These are phyloP conservation scores for Leccinum rimulosum DNA, from an alignment of 768 basidiomycete species.

Conservation along the genomic window DNA sequence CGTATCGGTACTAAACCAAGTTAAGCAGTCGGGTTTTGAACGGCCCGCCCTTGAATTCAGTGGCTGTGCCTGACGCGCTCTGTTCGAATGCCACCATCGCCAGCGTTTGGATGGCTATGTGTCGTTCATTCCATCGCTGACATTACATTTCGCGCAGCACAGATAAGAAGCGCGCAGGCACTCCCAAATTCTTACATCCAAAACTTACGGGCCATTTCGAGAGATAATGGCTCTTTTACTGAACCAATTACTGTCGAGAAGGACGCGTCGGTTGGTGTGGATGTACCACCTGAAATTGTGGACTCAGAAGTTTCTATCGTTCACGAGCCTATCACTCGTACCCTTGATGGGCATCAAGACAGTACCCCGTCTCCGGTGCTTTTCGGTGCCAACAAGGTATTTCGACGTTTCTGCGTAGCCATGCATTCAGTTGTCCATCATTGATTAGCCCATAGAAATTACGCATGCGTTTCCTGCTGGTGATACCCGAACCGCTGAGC, in stretches of 20 bases:
- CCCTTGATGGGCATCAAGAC: background rate
- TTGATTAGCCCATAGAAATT: constrained; percentile 8
- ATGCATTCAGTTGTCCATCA: background rate
- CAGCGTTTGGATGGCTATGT: constrained; percentile 70
- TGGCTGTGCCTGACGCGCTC: constrained; percentile 14
- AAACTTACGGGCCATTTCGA: background rate
- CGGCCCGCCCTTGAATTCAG: background rate
- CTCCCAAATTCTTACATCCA: constrained; percentile 1
- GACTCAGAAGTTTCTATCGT: background rate
- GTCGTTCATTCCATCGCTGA: constrained; percentile 59
- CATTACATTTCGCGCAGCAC: constrained; percentile 61
- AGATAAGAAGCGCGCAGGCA: constrained; percentile 47
- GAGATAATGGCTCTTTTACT: background rate
- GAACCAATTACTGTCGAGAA: background rate
- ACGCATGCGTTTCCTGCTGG: background rate
- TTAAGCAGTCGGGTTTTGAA: background rate
- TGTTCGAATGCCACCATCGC: constrained; percentile 60
- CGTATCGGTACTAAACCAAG: background rate
- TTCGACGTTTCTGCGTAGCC: background rate
- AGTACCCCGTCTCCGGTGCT: background rate
- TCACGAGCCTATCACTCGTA: background rate
- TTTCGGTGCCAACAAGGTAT: background rate
- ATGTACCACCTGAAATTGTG: background rate
- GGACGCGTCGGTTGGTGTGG: background rate
- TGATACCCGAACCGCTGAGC: background rate